phyloP scores from a whole-genome alignment of 2,329 filamentous ascomycete genomes.

The Ploettnerulaceae sp. region DNA sequence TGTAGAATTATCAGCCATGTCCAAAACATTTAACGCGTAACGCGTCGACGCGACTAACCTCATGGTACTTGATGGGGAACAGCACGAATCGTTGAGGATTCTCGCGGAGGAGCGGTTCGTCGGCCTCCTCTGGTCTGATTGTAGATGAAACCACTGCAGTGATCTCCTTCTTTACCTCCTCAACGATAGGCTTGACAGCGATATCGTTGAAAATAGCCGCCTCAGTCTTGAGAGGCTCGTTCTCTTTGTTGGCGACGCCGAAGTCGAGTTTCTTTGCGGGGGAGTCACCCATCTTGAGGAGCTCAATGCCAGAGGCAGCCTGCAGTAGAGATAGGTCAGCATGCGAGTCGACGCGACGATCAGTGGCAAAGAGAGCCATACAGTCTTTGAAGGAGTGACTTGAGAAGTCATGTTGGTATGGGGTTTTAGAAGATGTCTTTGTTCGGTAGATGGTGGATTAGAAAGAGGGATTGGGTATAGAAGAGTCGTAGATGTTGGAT shows the following conservation, averaged over 20 bases:
- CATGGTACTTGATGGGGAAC: constrained; percentile 98
- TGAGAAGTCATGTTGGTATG: constrained; percentile 63
- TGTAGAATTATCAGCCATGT: constrained; percentile 37
- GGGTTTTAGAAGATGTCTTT: constrained; percentile 3
- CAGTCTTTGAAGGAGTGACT: constrained; percentile 70
- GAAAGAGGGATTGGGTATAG: constrained; percentile 13
- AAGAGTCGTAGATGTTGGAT: constrained; percentile 16
- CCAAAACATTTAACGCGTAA: constrained; percentile 63
- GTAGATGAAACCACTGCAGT: constrained; percentile 42
- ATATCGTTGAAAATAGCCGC: constrained; percentile 48
- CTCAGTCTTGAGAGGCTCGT: constrained; percentile 51
- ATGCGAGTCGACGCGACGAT: constrained; percentile 29
- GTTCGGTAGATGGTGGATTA: constrained; percentile 18
- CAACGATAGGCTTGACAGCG: constrained; percentile 51
- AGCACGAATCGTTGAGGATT: constrained; percentile 95
- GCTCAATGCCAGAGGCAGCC: constrained; percentile 82
- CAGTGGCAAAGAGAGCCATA: constrained; percentile 40
- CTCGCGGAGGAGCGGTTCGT: constrained; percentile 90
- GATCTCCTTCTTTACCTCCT: constrained; percentile 47
- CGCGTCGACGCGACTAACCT: constrained; percentile 61
- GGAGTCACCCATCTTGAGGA: constrained; percentile 82
- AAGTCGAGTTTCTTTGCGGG: constrained; percentile 89
- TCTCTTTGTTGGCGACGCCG: constrained; percentile 72
- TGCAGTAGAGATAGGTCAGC: constrained; percentile 40
- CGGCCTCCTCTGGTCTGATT: constrained; percentile 64